Percentiles rank a stretch among this genome's conserved stretches.
Evolutionary conservation across 2,329 filamentous ascomycete species (phyloP).

Genomic region (Phialemonium atrogriseum): DNA sequence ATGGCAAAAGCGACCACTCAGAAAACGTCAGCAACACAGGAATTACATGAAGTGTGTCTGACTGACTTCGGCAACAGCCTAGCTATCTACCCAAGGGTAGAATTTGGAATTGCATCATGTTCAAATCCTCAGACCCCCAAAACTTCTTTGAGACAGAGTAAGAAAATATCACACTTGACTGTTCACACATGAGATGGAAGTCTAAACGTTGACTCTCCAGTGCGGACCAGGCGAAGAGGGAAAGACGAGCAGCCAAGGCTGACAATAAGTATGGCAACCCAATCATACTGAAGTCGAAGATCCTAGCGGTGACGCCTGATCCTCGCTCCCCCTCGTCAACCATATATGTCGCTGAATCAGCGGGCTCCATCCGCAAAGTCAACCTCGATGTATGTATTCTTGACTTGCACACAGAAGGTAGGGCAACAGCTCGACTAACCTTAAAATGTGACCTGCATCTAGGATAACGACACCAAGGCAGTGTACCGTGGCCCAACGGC

Average conservation of each 20-base stretch:
- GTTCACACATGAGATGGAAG: constrained; percentile 7
- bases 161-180: constrained; percentile 21
- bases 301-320: constrained; percentile 66
- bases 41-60: too few relatives aligned
- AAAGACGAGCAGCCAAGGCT: constrained; percentile 61
- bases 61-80: neutral
- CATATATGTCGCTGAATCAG: constrained; percentile 79
- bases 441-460: too few relatives aligned
- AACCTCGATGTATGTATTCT: constrained; percentile 56
- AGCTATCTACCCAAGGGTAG: too few relatives aligned
- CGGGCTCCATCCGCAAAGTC: constrained; percentile 68
- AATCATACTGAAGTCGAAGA: constrained; percentile 74
- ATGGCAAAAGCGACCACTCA: too few relatives aligned
- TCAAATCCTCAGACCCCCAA: constrained; percentile 63
- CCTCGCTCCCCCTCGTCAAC: constrained; percentile 47
- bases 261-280: constrained; percentile 76
- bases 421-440: too few relatives aligned
- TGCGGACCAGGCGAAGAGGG: constrained; percentile 37
- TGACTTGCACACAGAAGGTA: neutral
- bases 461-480: constrained; percentile 30
- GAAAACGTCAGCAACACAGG: too few relatives aligned
- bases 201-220: constrained; percentile 36
- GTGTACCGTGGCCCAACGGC: constrained; percentile 67
- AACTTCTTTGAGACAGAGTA: constrained; percentile 94
- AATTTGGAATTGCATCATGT: constrained; percentile 39